A percentile compares a stretch with the other conserved stretches of the same genome.
These are phyloP conservation scores for Clohesyomyces aquaticus DNA, from an alignment of 495 filamentous ascomycete genomes.

Conservation along the genomic window DNA sequence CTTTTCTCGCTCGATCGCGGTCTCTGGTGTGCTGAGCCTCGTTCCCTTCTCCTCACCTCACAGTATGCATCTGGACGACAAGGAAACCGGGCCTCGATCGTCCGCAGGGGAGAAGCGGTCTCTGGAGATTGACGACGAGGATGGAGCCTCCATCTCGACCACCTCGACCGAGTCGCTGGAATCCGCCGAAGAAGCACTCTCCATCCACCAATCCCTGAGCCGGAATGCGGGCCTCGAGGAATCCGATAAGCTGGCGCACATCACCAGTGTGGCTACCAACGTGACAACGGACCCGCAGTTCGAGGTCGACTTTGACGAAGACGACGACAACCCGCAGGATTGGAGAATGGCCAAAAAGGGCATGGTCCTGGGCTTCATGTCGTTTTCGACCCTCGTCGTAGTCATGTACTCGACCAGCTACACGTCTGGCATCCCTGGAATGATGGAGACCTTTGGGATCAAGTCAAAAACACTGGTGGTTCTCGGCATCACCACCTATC, in stretches of 20 bases:
- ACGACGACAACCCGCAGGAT: conserved; percentile 73
- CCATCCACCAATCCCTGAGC: conserved; percentile 29
- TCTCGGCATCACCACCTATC: conserved; percentile 78
- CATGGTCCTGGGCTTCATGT: conserved; percentile 65
- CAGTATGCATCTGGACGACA: conserved; percentile 21
- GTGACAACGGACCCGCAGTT: conserved; percentile 66
- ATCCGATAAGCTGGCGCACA: conserved; percentile 15
- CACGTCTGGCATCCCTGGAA: conserved; percentile 66
- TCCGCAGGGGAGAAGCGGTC: background rate
- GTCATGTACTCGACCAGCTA: conserved; percentile 88
- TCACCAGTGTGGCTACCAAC: conserved; percentile 49
- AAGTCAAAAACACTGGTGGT: conserved; percentile 61
- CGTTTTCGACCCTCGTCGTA: conserved; percentile 73
- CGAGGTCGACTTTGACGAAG: conserved; percentile 73
- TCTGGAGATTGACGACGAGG: conserved; percentile 5
- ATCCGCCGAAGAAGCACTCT: conserved; percentile 5
- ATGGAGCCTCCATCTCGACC: conserved; percentile 19
- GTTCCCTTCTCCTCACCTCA: no score
- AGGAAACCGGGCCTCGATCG: conserved; percentile 11
- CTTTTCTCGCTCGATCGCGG: no score
- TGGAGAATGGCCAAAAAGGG: conserved; percentile 72
- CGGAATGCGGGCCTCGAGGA: conserved; percentile 34
- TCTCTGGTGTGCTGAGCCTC: background rate
- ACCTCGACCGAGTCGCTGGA: conserved; percentile 4
- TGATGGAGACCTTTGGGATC: conserved; percentile 68